Base-by-base conservation (phyloP, 106 monocot genomes). In the Xerophyta viscosa region DNA sequence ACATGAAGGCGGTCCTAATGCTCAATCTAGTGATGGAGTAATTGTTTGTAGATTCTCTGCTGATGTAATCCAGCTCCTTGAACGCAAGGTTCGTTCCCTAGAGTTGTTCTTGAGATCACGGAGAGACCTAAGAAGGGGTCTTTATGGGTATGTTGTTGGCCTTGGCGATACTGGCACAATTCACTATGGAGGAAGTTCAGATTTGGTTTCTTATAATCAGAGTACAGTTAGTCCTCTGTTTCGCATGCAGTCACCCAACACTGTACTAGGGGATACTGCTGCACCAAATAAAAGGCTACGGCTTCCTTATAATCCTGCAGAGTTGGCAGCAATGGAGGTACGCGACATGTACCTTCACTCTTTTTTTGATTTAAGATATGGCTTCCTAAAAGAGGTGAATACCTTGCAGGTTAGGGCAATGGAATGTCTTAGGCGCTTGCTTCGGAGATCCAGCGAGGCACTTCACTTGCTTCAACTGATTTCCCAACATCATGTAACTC, bases 241-340 rank as follows among this genome's bases (percentile, higher is more conserved):
- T 44, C 55, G 55, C 6, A 6, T 26, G 14, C 57, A 60, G 2
- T 29, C 68, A 48, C 57, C 31, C 25, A 50, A 20, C 46, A 49
- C 55, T 61, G 70, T 66, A 6, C 31, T 68, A 23, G 73, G 29
- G 26, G 73, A 77, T 54, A 31, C 14, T 27, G 28, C 47, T 47
- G 33, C 56, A 27, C 36, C 62, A 22, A 76, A 61, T 69, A 98
- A 98, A 68, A 82, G 79, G 51, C 85, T 70, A 50, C 66, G 86
- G 3, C 57, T 86, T 60, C 76, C 67, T 25, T 81, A 77, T 24
- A 74, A 60, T 50, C 46, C 77, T 58, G 63, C 89, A 20, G 89
- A 98, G 49, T 70, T 98, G 41, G 85, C 75, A 72, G 96, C 96
- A 22, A 89, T 98, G 89, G 89, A 98, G 96, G 96, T 96, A 61